Evolutionary conservation across 371 early-diverging fungal species (phyloP), one percentile per base, ranked within the genome.

Genomic region (Encephalitozoon intestinalis): DNA sequence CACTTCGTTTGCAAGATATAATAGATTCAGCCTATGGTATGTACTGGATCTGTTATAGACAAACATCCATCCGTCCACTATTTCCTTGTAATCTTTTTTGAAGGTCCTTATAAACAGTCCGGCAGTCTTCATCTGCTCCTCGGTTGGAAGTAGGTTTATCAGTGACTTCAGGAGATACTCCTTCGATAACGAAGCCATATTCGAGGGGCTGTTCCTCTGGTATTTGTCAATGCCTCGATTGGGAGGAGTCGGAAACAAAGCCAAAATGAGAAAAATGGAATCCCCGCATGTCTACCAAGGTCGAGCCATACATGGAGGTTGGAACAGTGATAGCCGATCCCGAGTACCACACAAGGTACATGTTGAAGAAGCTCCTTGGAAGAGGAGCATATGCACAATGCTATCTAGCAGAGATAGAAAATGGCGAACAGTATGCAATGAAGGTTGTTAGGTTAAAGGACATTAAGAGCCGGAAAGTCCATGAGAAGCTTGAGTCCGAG

Each of bases 381-480:
- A 91, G 92, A 39, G 83, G 95, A 50, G 94, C 92, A 9, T 94
- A 94, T 87, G 94, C 94, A 0, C 87, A 88, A 71, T 92, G 92
- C 79, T 92, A 88, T 83, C 85, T 88, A 71, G 90, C 89, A 2
- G 83, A 87, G 54, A 51, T 78, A 8, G 74, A 80, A 23, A 82
- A 84, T 18, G 70, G 50, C 18, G 78, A 83, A 6, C 79, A 81
- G 2, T 88, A 85, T 77, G 94, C 94, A 5, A 89, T 89, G 30
- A 94, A 94, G 84, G 89, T 91, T 4, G 87, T 93, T 26, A 76
- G 80, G 44, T 63, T 78, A 52, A 71, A 69, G 21, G 75, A 81
- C 7, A 37, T 82, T 15, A 76, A 83, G 34, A 53, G 70, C 28
- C 51, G 74, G 28, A 74, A 78, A 28, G 67, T 80, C 7, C 76